A percentile compares a stretch with the other conserved stretches of the same genome.
phyloP scores from a whole-genome alignment of 1,284 basidiomycete genomes.

The Peniophora sp. region DNA sequence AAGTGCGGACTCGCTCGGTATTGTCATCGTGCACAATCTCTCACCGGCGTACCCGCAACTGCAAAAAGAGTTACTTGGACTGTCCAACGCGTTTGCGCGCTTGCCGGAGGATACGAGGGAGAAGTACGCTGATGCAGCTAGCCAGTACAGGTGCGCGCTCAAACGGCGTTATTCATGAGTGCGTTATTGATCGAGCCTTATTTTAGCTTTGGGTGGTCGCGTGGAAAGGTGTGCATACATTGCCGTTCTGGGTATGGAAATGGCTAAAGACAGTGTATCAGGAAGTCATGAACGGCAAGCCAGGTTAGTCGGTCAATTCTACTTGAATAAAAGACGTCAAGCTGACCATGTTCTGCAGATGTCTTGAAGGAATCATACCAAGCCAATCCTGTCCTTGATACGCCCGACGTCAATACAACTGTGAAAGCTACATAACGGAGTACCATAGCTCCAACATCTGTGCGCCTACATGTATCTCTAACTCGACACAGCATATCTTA shows the following conservation, averaged over 20 bases:
- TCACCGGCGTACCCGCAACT: constrained; percentile 55
- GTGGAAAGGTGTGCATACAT: constrained; percentile 69
- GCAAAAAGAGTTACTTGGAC: constrained; percentile 62
- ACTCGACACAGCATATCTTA: not conserved
- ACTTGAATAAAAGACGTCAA: not conserved
- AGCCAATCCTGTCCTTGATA: constrained; percentile 75
- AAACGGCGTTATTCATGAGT: not conserved
- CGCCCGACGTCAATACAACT: constrained; percentile 46
- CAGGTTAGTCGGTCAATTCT: constrained; percentile 34
- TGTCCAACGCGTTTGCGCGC: constrained; percentile 68
- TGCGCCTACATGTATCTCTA: constrained; percentile 25
- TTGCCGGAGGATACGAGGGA: constrained; percentile 61
- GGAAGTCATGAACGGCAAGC: constrained; percentile 93
- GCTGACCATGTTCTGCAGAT: constrained; percentile 34
- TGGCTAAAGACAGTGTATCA: too few relatives aligned
- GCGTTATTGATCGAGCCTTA: not conserved
- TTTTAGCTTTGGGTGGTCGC: constrained; percentile 86
- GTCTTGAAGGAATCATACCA: constrained; percentile 87
- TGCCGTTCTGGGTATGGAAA: constrained; percentile 4
- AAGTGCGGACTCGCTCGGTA: constrained; percentile 64
- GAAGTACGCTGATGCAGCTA: constrained; percentile 59
- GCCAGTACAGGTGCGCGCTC: constrained; percentile 63
- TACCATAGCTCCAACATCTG: constrained; percentile 77
- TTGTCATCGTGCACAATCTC: constrained; percentile 76
- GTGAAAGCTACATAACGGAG: constrained; percentile 55